Base-by-base conservation (phyloP, 306 rosid species). In the Arachis hypogaea region DNA sequence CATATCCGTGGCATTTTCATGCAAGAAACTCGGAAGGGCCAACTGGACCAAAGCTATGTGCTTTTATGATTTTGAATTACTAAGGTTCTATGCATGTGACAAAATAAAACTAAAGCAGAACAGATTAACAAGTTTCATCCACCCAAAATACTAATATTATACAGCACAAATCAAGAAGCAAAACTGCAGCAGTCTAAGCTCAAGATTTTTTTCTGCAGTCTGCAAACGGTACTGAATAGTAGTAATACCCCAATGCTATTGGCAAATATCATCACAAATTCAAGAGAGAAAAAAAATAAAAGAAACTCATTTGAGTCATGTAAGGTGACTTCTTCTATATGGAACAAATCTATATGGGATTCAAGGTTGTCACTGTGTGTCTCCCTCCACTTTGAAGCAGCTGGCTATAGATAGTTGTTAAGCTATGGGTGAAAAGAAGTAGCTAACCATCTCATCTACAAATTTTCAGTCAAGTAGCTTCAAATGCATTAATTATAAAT, bases 401-500 rank as follows among this genome's bases (percentile, higher is more conserved):
- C 22, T 61, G 38, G 12, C 42, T 9, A 61, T 50, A 50, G 41
- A 9, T 60, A 49, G 42, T 33, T 9, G 14, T 7, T 4, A 68
- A 52, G 50, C 10, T 40, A n/a, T 9, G 18, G 67, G 46, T 59
- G 36, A 59, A 71, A 59, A 18, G 47, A 72, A 72, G 38, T 30
- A 72, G 18, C 57, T 41, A 62, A 33, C 63, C 3, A 46, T 61
- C 63, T 49, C 56, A 57, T 49, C 61, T 11, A 59, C 9, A 49
- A 55, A 18, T 40, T 57, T 52, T 69, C 10, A 69, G 66, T 11
- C 11, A 3, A 33, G 11, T 9, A 2, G 46, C 18, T 46, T 38
- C 51, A 77, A 64, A 64, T 22, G 42, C 59, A 75, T 65, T 66
- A 33, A 54, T 70, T 40, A 58, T 41, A 12, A 9, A 47, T 63